Percentiles rank a stretch among this genome's conserved stretches.
These are phyloP conservation scores for Colletotrichum destructivum DNA, from an alignment of 2,329 filamentous ascomycete species.

Conservation along the genomic window DNA sequence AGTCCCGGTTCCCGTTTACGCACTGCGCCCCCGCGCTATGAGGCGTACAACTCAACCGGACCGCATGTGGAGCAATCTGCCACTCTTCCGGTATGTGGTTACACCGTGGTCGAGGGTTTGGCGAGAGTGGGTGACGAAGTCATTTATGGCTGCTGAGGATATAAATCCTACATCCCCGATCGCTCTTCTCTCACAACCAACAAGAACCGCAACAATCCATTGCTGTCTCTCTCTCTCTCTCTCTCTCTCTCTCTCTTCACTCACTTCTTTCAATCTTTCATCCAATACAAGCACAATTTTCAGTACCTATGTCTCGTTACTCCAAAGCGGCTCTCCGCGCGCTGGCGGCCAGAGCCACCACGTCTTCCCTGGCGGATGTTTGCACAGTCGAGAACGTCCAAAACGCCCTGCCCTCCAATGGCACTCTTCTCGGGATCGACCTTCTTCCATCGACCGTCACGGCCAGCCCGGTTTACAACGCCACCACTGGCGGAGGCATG, in stretches of 20 bases:
- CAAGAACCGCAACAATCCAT: neutral
- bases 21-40: conserved; percentile 34
- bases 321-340: conserved; percentile 25
- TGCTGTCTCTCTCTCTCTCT: neutral
- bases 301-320: conserved; percentile 23
- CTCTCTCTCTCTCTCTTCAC: neutral
- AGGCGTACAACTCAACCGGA: conserved; percentile 16
- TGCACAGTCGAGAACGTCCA: conserved; percentile 46
- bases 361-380: conserved; percentile 44
- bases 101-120: neutral
- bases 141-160: neutral
- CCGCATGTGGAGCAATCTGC: conserved; percentile 1
- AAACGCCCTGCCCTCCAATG: conserved; percentile 44
- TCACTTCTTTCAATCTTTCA: neutral
- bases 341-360: conserved; percentile 37
- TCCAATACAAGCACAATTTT: neutral
- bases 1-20: neutral
- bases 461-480: conserved; percentile 24
- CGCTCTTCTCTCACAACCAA: neutral
- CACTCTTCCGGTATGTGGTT: neutral
- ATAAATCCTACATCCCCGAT: neutral
- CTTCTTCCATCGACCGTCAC: conserved; percentile 44
- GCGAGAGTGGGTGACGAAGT: neutral
- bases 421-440: conserved; percentile 48
- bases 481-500: conserved; percentile 47